These are phyloP conservation scores for Aegilops bicornis DNA, from an alignment of 176 grass and related monocot genomes.

Conservation along the genomic window DNA sequence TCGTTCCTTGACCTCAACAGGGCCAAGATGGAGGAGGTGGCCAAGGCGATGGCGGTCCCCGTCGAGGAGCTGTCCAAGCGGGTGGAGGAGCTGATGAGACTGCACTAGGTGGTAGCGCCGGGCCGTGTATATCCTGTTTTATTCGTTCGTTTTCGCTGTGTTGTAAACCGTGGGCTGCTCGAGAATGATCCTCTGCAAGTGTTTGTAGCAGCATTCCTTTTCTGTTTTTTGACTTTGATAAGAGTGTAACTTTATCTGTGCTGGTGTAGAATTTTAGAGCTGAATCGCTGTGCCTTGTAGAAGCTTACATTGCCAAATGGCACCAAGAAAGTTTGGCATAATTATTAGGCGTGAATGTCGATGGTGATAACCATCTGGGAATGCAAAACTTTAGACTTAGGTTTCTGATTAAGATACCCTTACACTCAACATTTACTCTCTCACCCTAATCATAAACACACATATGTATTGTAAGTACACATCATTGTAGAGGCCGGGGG, in stretches of 20 bases:
- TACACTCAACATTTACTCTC: background rate
- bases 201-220: background rate
- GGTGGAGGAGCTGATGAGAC: conserved; percentile 89
- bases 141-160: background rate
- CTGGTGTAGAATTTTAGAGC: background rate
- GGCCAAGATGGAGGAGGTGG: conserved; percentile 74
- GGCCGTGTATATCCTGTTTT: background rate
- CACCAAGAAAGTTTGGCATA: background rate
- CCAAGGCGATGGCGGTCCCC: conserved; percentile 58
- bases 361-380: background rate
- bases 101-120: conserved; percentile 58
- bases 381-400: background rate
- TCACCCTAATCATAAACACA: too few species aligned
- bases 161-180: background rate
- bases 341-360: background rate
- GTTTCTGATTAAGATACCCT: background rate
- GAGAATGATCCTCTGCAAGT: conserved; percentile 3
- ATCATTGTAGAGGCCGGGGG: rapidly evolving
- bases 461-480: too few species aligned
- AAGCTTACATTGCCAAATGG: background rate
- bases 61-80: conserved; percentile 87
- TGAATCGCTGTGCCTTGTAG: background rate
- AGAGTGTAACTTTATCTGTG: too few species aligned
- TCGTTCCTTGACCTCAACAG: conserved; percentile 84
- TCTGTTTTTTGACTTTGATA: background rate